Evolutionary conservation across 257 asterid genomes (phyloP).

Genomic region (Vinca minor): DNA sequence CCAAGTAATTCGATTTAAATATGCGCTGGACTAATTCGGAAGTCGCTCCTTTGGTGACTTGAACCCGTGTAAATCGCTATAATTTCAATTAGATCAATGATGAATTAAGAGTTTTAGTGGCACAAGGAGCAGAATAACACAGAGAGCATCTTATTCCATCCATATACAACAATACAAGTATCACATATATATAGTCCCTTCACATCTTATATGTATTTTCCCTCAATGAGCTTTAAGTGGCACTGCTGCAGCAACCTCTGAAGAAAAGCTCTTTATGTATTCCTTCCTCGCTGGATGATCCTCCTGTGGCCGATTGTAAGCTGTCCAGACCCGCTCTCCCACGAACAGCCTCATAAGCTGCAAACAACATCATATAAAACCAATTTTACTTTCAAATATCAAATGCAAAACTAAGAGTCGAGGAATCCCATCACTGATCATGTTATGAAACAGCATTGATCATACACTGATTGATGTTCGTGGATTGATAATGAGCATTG

Average conservation of each 20-base stretch:
- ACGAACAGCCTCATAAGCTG: slow-evolving; percentile 83
- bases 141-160: neutral
- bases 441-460: no score
- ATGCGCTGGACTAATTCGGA: no score
- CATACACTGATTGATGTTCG: neutral
- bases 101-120: no score
- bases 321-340: slow-evolving; percentile 87
- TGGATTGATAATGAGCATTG: neutral
- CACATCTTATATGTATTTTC: neutral
- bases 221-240: slow-evolving; percentile 44
- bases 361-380: slow-evolving; percentile 5
- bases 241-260: slow-evolving; percentile 24
- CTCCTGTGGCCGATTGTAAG: slow-evolving; percentile 76
- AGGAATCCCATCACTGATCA: neutral
- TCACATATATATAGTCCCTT: neutral
- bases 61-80: no score
- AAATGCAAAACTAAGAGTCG: neutral
- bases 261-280: slow-evolving; percentile 33
- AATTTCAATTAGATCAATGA: neutral
- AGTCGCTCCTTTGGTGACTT: no score
- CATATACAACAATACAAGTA: no score
- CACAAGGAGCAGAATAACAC: neutral
- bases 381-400: neutral
- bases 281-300: slow-evolving; percentile 62
- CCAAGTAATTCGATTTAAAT: no score